A percentile compares a stretch with the other conserved stretches of the same genome.
These are phyloP conservation scores for Haplosporangium gracile DNA, from an alignment of 192 early-diverging fungal genomes.

Conservation along the genomic window DNA sequence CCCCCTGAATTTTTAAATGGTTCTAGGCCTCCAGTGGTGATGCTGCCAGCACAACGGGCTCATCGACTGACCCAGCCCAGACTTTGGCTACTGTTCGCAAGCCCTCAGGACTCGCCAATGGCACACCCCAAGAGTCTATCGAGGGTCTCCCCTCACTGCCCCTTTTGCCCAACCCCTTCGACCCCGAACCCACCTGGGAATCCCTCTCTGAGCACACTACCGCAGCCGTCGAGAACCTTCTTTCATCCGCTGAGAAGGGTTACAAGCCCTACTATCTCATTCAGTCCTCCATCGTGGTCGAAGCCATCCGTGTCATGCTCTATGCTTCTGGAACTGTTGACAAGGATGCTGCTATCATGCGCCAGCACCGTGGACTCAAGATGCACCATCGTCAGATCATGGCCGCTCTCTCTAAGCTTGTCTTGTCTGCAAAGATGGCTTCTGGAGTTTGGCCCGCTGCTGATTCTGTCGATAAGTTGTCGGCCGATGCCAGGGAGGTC, in stretches of 20 bases:
- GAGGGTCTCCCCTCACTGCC: slow-evolving; percentile 55
- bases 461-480: slow-evolving; percentile 80
- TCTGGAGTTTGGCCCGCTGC: slow-evolving; percentile 92
- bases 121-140: slow-evolving; percentile 59
- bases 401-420: slow-evolving; percentile 85
- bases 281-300: slow-evolving; percentile 71
- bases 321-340: slow-evolving; percentile 83
- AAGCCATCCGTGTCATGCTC: slow-evolving; percentile 89
- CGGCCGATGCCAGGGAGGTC: slow-evolving; percentile 80
- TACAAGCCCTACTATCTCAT: slow-evolving; percentile 76
- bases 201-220: slow-evolving; percentile 62
- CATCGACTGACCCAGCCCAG: slow-evolving; percentile 54
- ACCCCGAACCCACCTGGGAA: slow-evolving; percentile 65
- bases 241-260: slow-evolving; percentile 62
- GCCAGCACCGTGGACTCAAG: slow-evolving; percentile 73
- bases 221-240: slow-evolving; percentile 66
- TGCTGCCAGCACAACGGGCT: slow-evolving; percentile 41
- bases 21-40: slow-evolving; percentile 41
- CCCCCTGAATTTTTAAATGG: background rate
- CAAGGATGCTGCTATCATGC: slow-evolving; percentile 74
- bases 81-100: slow-evolving; percentile 37
- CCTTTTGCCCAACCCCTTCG: slow-evolving; percentile 44
- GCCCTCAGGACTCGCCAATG: slow-evolving; percentile 30
- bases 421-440: slow-evolving; percentile 85
- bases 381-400: slow-evolving; percentile 83